Evolutionary conservation across 2,329 filamentous ascomycete genomes (phyloP), one percentile per base, ranked within the genome.

Genomic region (Salinomyces thailandicus): DNA sequence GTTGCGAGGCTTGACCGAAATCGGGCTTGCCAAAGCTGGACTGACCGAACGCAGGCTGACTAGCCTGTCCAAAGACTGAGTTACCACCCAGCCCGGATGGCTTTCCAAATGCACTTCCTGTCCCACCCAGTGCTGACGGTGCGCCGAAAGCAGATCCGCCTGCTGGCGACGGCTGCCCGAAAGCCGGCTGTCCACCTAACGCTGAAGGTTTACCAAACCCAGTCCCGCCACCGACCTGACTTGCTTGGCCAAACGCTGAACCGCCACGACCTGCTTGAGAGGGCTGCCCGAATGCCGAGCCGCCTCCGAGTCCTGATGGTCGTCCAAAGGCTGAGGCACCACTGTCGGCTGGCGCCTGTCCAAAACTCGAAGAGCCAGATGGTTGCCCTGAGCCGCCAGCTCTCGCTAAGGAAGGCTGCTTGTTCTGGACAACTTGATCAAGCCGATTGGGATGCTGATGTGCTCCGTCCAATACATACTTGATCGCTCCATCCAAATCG

Each of bases 391-490:
- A 13, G 27, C 27, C 26, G 28, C 22, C n/a, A 9, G 9, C 9
- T n/a, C n/a, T 8, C n/a, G 22, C 9, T 8, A 8, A n/a, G n/a
- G n/a, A 38, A 40, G 17, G 29, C 33, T 15, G 28, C 30, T 5
- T 42, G 13, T 37, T 29, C 36, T 44, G 42, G 12, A 39, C 19
- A 17, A 43, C 41, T 20, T 39, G 18, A 19, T 46, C 48, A 16
- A 33, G 22, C 27, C 85, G 72, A 53, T 91, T 93, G 1, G 84
- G 84, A 50, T 85, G 83, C 27, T 76, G 73, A 36, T 82, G 76
- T 36, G 72, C 74, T 15, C 72, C 75, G 4, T 75, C 70, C 7
- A 79, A 52, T 11, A 91, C 63, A 53, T 79, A 91, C 37, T 77
- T 71, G 30, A 82, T 68, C 1, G 87, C 86, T 2, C 78, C 82